phyloP scores from a whole-genome alignment of 768 basidiomycete genomes.

The Tubosaeta sp. region DNA sequence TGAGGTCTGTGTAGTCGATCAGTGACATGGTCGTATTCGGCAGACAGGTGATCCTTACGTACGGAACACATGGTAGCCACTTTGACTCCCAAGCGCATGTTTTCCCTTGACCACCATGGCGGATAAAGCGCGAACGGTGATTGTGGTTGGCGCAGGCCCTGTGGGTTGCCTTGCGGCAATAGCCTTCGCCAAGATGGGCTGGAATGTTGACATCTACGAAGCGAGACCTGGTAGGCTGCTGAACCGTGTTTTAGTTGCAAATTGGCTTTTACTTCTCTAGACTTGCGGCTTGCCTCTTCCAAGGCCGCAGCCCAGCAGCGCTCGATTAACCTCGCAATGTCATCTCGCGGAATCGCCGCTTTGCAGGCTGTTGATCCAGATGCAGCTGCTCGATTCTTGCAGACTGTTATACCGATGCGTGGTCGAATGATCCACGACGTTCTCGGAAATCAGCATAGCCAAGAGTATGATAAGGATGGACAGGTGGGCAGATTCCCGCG shows the following conservation, averaged over 20 bases:
- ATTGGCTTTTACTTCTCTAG: conserved; percentile 35
- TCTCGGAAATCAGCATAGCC: conserved; percentile 71
- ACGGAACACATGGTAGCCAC: neutral
- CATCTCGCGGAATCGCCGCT: conserved; percentile 88
- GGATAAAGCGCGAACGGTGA: conserved; percentile 39
- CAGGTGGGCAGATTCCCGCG: conserved; percentile 54
- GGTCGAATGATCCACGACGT: conserved; percentile 91
- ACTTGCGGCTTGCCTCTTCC: conserved; percentile 70
- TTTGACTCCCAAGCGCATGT: neutral
- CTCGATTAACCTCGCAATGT: conserved; percentile 96
- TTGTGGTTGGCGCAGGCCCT: conserved; percentile 85
- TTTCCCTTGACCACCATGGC: conserved; percentile 10
- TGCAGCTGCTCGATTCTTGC: conserved; percentile 64
- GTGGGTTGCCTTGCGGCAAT: conserved; percentile 92
- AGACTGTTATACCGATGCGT: conserved; percentile 86
- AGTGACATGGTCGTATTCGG: conserved; percentile 10
- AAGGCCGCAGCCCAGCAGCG: conserved; percentile 66
- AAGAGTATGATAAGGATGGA: conserved; percentile 82
- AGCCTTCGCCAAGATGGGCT: conserved; percentile 81
- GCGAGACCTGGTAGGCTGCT: conserved; percentile 59
- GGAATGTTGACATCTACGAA: conserved; percentile 79
- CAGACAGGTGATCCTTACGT: neutral
- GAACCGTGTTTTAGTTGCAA: conserved; percentile 11
- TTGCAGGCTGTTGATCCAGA: conserved; percentile 74
- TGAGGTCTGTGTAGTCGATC: conserved; percentile 15